Conservation (phyloP, 73 alveolate genomes). For the Uronychia binucleata region DNA sequence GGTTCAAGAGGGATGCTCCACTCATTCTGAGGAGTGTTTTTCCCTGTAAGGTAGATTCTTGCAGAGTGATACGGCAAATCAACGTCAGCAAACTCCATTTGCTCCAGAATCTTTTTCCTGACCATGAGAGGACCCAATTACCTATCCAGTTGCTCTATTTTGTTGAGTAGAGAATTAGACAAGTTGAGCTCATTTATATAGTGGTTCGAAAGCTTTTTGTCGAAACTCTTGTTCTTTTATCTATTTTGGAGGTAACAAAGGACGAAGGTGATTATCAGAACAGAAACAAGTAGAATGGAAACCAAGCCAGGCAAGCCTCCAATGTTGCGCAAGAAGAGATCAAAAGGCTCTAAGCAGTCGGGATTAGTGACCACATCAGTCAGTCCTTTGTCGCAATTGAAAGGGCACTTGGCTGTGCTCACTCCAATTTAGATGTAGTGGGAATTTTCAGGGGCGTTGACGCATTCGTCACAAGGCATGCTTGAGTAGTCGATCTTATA, state of each 20-base stretch:
- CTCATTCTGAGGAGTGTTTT: slow-evolving; percentile 11
- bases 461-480: slow-evolving; percentile 27
- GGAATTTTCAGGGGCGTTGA: slow-evolving; percentile 41
- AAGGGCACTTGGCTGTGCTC: slow-evolving; percentile 48
- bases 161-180: neutral
- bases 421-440: slow-evolving; percentile 9
- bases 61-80: slow-evolving; percentile 47
- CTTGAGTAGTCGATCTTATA: slow-evolving; percentile 37
- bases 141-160: neutral
- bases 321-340: slow-evolving; percentile 40
- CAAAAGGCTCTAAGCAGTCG: slow-evolving; percentile 34
- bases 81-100: slow-evolving; percentile 38
- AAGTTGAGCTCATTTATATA: neutral
- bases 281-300: neutral
- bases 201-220: neutral
- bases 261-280: neutral
- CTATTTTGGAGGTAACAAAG: neutral
- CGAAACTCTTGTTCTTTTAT: neutral
- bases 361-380: slow-evolving; percentile 33
- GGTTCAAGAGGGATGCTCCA: slow-evolving; percentile 58
- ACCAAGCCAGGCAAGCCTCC: slow-evolving; percentile 43
- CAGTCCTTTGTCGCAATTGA: slow-evolving; percentile 18
- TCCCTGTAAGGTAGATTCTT: slow-evolving; percentile 50
- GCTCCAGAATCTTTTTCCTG: slow-evolving; percentile 31
- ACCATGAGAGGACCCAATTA: neutral